Base-by-base conservation (phyloP, 163 green algal genomes). In the Scenedesmus sp. region DNA sequence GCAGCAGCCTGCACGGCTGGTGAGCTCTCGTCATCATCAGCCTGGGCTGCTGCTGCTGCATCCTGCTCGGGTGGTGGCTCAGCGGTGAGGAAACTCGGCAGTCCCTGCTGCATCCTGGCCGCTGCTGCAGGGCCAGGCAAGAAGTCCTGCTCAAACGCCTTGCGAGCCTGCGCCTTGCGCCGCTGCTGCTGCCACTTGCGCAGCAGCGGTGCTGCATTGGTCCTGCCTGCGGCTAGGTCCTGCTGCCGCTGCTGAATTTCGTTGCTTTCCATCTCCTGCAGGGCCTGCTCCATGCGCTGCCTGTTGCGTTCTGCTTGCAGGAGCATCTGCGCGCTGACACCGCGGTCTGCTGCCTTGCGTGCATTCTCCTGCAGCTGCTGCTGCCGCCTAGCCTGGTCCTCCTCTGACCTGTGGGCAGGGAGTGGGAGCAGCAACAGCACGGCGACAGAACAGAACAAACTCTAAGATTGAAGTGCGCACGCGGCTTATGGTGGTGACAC, bases 131-230 rank as follows among this genome's bases (percentile, higher is more conserved):
- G 34, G 16, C 59, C 57, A 46, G 90, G 90, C 59, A 93, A 60
- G 73, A 93, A 93, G 16, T 93, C 90, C 3, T 70, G 66, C 56
- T 93, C 90, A 82, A 93, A 93, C 5, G 70, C 90, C 4, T 70
- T 54, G 4, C 57, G 59, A 4, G 83, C 90, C 79, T 81, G 82
- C 18, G 74, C 90, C 82, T 86, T 55, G 23, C 67, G 70, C 64
- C 70, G 82, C 90, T 93, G 90, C 70, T 77, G 57, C 52, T 90
- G 90, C 90, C 90, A 93, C 70, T 82, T 64, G 26, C 84, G 90
- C 56, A 93, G 73, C 84, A 93, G 84, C 4, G 90, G 90, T 12
- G 90, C 90, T 15, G 90, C 90, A 66, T 15, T 77, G 6, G 79
- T 12, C 15, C 74, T 86, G 84, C 84, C 83, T n/a, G 55, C 54